Evolutionary conservation across 352 stramenopile species (phyloP), one percentile per base, ranked within the genome.

Genomic region (Pythium brassicae): DNA sequence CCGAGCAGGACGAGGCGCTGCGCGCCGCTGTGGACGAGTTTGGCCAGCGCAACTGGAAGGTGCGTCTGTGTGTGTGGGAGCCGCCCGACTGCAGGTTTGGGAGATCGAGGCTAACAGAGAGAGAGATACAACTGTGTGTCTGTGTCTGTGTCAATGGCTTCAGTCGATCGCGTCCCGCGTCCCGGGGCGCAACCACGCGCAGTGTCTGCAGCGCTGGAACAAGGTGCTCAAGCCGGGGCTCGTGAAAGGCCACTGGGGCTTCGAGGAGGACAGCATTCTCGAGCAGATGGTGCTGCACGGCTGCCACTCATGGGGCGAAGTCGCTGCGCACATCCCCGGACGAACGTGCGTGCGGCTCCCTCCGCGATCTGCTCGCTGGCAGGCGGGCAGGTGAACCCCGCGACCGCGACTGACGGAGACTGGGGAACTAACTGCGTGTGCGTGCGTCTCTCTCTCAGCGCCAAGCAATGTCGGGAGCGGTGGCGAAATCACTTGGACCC

Each of bases 401-500:
- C n/a, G n/a, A 22, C 4, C 20, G 29, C 9, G 7, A 20, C n/a
- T 57, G 32, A 37, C 32, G 2, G 32, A 37, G 32, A 11, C 32
- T 37, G 32, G 14, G 8, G 25, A 23, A n/a, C n/a, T n/a, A n/a
- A n/a, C n/a, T n/a, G 4, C 51, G 26, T 50, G 20, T 55, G 9
- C 32, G 17, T 22, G 19, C 32, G 34, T 35, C 4, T 92, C 88
- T 70, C 76, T 1, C 19, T 20, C 22, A 64, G 45, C 50, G 82
- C 86, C 0, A 98, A 99, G 66, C 96, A 98, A 65, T 99, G 96
- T 57, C 87, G 96, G 23, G 95, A 99, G 63, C 93, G 96, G 35
- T 99, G 95, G 88, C 77, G 97, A 44, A 98, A 98, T 69, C 94
- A 98, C 58, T 69, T 98, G 54, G 93, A 98, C 69, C 96, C 96